Conservation (phyloP, 75 land plant genomes). For the Picea sitchensis region DNA sequence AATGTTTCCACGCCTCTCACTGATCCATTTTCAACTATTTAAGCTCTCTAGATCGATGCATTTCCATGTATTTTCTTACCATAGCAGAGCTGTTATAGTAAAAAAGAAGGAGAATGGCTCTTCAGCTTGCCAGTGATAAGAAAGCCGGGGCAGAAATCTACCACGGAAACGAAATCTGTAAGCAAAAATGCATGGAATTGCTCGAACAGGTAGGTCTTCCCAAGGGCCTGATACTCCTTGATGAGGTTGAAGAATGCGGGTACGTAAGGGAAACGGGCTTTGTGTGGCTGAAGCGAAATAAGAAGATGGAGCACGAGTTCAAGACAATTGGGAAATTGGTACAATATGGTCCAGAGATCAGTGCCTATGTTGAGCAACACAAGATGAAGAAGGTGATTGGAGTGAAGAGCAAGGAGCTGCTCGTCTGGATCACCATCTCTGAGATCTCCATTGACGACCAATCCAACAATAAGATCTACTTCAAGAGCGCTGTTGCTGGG, state of each 20-base stretch:
- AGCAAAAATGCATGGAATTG: constrained; percentile 28
- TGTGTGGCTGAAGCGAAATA: constrained; percentile 74
- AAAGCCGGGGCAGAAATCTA: constrained; percentile 42
- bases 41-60: no score
- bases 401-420: constrained; percentile 58
- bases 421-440: constrained; percentile 47
- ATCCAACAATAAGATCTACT: constrained; percentile 24
- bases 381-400: constrained; percentile 51
- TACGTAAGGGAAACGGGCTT: constrained; percentile 53
- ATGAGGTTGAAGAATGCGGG: constrained; percentile 56
- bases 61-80: no score
- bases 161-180: constrained; percentile 39
- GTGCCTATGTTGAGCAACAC: constrained; percentile 38
- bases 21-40: no score
- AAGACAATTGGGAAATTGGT: constrained; percentile 47
- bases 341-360: constrained; percentile 50
- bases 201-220: constrained; percentile 35
- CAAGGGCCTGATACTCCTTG: constrained; percentile 55
- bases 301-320: constrained; percentile 55
- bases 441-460: constrained; percentile 43
- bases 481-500: constrained; percentile 44
- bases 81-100: no score
- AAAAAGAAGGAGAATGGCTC: not conserved
- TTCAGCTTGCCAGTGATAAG: not conserved
- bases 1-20: no score